phyloP scores from a whole-genome alignment of 2,329 filamentous ascomycete genomes.

The Pestalotiopsis sp. region DNA sequence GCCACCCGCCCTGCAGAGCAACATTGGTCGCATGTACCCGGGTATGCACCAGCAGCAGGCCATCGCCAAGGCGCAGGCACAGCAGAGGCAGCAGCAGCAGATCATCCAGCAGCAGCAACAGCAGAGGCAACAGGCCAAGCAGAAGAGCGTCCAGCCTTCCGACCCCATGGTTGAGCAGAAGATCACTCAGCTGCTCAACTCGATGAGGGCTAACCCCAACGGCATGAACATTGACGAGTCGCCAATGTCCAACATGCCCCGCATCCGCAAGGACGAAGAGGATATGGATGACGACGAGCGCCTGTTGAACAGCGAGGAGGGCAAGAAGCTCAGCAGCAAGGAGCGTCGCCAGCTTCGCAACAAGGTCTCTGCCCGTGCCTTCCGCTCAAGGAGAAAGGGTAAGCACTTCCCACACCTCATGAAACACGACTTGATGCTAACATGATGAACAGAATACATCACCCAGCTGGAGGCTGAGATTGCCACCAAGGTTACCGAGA shows the following conservation, averaged over 20 bases:
- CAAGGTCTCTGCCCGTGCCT: conserved; percentile 97
- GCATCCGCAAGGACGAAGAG: conserved; percentile 89
- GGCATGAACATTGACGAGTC: conserved; percentile 54
- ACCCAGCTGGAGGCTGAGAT: conserved; percentile 90
- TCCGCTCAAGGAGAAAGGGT: conserved; percentile 98
- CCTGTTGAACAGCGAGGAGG: conserved; percentile 91
- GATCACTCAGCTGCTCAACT: conserved; percentile 88
- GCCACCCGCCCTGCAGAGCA: conserved; percentile 52
- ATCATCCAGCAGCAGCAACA: conserved; percentile 47
- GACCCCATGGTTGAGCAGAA: conserved; percentile 86
- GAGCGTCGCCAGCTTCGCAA: conserved; percentile 96
- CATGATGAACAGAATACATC: conserved; percentile 80
- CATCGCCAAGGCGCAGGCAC: conserved; percentile 71
- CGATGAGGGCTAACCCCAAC: conserved; percentile 78
- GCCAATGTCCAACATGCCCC: conserved; percentile 68
- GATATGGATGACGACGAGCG: conserved; percentile 99
- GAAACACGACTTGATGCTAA: conserved; percentile 46
- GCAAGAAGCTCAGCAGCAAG: conserved; percentile 98
- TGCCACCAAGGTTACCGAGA: conserved; percentile 80
- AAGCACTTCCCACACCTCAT: not conserved
- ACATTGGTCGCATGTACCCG: conserved; percentile 79
- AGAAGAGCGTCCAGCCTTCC: conserved; percentile 54
- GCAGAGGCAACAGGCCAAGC: conserved; percentile 46
- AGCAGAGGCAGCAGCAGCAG: conserved; percentile 37
- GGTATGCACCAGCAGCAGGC: conserved; percentile 92